phyloP scores from a whole-genome alignment of 768 basidiomycete genomes.

The Phlebiopsis flavidoalba region DNA sequence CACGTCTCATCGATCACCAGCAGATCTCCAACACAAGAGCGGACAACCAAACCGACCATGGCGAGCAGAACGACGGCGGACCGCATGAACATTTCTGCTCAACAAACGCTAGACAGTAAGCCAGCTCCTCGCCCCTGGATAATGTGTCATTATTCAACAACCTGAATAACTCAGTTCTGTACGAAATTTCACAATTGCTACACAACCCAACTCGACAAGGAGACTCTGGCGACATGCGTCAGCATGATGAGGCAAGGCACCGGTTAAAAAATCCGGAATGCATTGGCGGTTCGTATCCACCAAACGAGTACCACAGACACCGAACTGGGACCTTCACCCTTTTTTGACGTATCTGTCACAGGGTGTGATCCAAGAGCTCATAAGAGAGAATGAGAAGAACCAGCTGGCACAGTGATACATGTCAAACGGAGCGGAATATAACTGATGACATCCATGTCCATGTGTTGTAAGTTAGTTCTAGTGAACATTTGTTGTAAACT shows the following conservation, averaged over 20 bases:
- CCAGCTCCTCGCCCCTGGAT: not conserved
- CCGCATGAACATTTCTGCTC: slow-evolving; percentile 55
- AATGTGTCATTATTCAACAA: not conserved
- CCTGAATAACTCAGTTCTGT: slow-evolving; percentile 49
- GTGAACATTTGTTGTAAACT: not conserved
- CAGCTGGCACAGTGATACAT: slow-evolving; percentile 24
- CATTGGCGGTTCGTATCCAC: slow-evolving; percentile 64
- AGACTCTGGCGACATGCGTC: slow-evolving; percentile 88
- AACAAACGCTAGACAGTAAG: slow-evolving; percentile 66
- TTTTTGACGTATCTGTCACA: no score
- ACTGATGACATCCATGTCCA: no score
- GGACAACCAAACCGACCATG: slow-evolving; percentile 3
- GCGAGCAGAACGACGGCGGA: slow-evolving; percentile 33
- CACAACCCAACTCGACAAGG: slow-evolving; percentile 86
- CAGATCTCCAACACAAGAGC: not conserved
- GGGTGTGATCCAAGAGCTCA: slow-evolving; percentile 83
- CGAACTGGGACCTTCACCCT: no score
- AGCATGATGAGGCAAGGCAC: slow-evolving; percentile 89
- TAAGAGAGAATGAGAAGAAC: slow-evolving; percentile 57
- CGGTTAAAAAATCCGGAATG: slow-evolving; percentile 93
- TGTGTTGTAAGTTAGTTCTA: no score
- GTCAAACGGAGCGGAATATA: no score
- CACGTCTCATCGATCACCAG: not conserved
- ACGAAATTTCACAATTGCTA: slow-evolving; percentile 84
- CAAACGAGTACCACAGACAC: no score